Evolutionary conservation across 2,329 filamentous ascomycete species (phyloP), one percentile per base, ranked within the genome.

Genomic region (Stemphylium lycopersici): DNA sequence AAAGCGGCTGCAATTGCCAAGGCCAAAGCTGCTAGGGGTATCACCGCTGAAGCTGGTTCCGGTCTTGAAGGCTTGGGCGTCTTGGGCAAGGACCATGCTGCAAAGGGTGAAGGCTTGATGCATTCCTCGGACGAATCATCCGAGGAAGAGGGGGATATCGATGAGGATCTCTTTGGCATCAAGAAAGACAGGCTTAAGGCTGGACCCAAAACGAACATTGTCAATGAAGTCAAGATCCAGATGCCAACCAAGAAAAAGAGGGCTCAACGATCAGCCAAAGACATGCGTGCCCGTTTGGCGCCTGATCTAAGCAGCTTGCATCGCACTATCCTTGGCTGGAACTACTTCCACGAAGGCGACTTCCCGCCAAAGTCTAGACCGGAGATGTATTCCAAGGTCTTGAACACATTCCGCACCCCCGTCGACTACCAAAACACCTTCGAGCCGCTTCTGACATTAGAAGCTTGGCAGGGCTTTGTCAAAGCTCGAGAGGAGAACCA

Each of bases 381-480:
- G 13, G 87, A 87, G 42, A 82, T 86, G 39, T 96, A 93, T 69
- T 86, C 83, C 41, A 81, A 86, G 48, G 93, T 99, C 10, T 87
- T 89, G 4, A 88, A 90, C 57, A 86, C 85, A 0, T 99, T 96
- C 76, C 75, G 80, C 24, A 87, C 91, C 63, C 90, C 92, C 0
- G 78, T 79, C 38, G 87, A 90, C 44, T 99, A 99, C 72, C 90
- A 96, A 72, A 83, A 86, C 55, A 96, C 92, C 0, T 99, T 99
- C 75, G 88, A 96, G 62, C 93, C 93, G 5, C 81, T 99, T 18
- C 82, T 99, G 31, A 87, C 95, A 26, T 88, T 96, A 22, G 95
- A 99, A 79, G 93, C 93, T 26, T 99, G 95, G 95, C 90, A 96
- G 70, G 90, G 90, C 4, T 95, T 99, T 72, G 88, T 96, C 45